Percentiles rank a stretch among this genome's conserved stretches.
Evolutionary conservation across 208 protist species (phyloP).

Genomic region (Crithidia thermophila): DNA sequence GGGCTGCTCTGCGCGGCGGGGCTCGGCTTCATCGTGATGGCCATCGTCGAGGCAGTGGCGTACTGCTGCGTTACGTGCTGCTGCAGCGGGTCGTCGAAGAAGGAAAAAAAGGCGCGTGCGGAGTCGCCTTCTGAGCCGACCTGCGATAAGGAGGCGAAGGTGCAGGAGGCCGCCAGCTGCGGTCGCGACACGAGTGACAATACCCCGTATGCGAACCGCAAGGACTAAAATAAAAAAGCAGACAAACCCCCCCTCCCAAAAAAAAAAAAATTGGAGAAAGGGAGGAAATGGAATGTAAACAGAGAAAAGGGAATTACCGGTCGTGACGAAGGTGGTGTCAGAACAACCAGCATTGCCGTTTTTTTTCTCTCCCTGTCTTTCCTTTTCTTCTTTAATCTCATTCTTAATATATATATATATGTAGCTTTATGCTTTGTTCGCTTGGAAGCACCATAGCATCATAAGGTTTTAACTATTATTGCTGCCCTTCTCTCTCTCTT

Average conservation of each 20-base stretch:
- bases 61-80: neutral
- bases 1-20: slow-evolving; percentile 6
- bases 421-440: too few relatives aligned
- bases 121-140: slow-evolving; percentile 5
- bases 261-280: neutral
- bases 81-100: neutral
- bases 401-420: too few relatives aligned
- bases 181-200: neutral
- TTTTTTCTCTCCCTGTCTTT: too few relatives aligned
- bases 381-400: too few relatives aligned
- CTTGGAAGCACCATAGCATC: too few relatives aligned
- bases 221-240: neutral
- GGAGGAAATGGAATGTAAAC: too few relatives aligned
- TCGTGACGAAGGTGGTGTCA: too few relatives aligned
- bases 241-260: too few relatives aligned
- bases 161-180: neutral
- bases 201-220: slow-evolving; percentile 1
- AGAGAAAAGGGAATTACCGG: too few relatives aligned
- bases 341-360: too few relatives aligned
- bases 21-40: slow-evolving; percentile 4
- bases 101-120: neutral
- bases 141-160: neutral
- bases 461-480: too few relatives aligned
- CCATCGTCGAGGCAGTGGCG: neutral
- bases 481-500: too few relatives aligned